Evolutionary conservation across 2,329 filamentous ascomycete genomes (phyloP), one percentile per base, ranked within the genome.

Genomic region (Trichoderma simmonsii): DNA sequence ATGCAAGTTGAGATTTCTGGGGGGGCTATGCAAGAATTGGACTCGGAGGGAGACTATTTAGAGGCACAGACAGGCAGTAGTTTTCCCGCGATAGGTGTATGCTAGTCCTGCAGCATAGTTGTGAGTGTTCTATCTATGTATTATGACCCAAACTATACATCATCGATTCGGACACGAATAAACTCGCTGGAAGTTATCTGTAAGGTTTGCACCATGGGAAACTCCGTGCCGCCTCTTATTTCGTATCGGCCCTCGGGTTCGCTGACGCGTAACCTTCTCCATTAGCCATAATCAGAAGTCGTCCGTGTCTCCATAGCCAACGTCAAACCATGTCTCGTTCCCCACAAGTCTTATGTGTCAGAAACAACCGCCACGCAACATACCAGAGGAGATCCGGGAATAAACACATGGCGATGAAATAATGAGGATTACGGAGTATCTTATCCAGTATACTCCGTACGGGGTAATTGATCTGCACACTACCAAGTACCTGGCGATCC

Each of bases 301-400:
- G n/a, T 21, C n/a, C n/a, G 18, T 12, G 24, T 18, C 34, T 26
- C 18, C 64, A 60, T 39, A 28, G n/a, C 4, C 48, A 54, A 54
- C 48, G 48, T 54, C 32, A 61, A 60, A 43, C 32, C 59, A 26
- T 70, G 56, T 63, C 57, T 70, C 18, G 30, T 26, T 34, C 67
- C 28, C 67, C 67, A 70, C 67, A 61, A 18, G 59, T 70, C 59
- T 70, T 12, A 12, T 62, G 61, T 30, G 26, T 32, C 39, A 51
- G 61, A 64, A 64, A 30, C 61, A 48, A 64, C 8, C 61, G 61
- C 36, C 36, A 48, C 11, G 36, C 24, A 18, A 24, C n/a, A 51
- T 51, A 12, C 43, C 43, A 51, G 15, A 51, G n/a, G n/a, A 51
- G 43, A 51, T 11, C 11, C n/a, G 43, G 43, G 43, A 51, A 21